Conservation (phyloP, 805 yeast genomes). For the Lipomyces japonicus region DNA sequence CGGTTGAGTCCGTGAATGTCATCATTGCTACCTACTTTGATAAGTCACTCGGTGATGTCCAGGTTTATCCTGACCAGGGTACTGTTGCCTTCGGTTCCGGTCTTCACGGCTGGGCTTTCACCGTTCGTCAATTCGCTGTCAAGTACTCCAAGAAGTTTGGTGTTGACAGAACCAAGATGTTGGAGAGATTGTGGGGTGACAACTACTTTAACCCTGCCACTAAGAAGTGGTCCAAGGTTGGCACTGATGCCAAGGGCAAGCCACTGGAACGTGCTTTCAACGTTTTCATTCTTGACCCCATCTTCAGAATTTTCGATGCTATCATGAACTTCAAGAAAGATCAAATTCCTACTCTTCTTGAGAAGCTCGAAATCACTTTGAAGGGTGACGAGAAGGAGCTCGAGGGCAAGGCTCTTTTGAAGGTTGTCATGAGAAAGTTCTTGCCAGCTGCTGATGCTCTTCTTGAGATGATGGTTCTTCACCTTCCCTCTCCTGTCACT, state of each 20-base stretch:
- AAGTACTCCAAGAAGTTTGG: constrained; percentile 99
- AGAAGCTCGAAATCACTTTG: constrained; percentile 87
- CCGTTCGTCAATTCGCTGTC: constrained; percentile 96
- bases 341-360: constrained; percentile 85
- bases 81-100: constrained; percentile 99
- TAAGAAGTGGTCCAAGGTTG: constrained; percentile 97
- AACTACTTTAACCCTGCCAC: constrained; percentile 99
- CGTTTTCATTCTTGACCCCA: constrained; percentile 98
- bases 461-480: constrained; percentile 96
- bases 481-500: constrained; percentile 99
- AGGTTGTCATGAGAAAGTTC: constrained; percentile 99
- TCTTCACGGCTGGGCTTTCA: constrained; percentile 99
- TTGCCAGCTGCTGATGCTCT: constrained; percentile 99
- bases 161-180: constrained; percentile 96
- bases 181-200: constrained; percentile 99
- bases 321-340: constrained; percentile 99
- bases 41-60: constrained; percentile 86
- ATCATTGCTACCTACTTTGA: constrained; percentile 94
- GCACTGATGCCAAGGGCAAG: constrained; percentile 92
- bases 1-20: constrained; percentile 99
- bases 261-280: constrained; percentile 97
- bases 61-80: constrained; percentile 98
- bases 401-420: constrained; percentile 97
- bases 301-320: constrained; percentile 93
- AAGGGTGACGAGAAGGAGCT: constrained; percentile 97